phyloP scores from a whole-genome alignment of 1,139 yeast species.

The Candida pseudocylindracea region DNA sequence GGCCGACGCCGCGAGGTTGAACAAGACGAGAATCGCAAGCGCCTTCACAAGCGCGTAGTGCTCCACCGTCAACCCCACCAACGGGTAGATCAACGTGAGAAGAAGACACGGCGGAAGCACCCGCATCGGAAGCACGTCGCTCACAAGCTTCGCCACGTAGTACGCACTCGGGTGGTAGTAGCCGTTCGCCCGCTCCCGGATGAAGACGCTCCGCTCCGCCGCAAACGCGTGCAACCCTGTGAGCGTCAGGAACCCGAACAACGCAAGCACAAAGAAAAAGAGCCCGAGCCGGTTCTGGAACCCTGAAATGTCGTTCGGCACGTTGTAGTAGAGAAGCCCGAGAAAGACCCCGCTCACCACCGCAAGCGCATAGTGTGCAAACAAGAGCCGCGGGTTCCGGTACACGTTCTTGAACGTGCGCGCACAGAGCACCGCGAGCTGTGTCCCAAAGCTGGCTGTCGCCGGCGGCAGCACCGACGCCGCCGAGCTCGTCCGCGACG shows the following conservation, averaged over 20 bases:
- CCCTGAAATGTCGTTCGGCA: conserved; percentile 78
- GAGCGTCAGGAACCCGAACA: conserved; percentile 83
- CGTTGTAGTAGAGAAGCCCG: conserved; percentile 66
- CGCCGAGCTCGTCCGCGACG: too few relatives aligned
- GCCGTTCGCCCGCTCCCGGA: conserved; percentile 85
- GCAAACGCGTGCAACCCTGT: conserved; percentile 84
- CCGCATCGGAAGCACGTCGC: conserved; percentile 79
- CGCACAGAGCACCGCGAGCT: conserved; percentile 48
- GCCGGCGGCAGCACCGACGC: too few relatives aligned
- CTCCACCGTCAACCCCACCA: conserved; percentile 70
- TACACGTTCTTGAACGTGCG: conserved; percentile 83
- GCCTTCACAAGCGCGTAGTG: conserved; percentile 61
- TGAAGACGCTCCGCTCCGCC: conserved; percentile 66
- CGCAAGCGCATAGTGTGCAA: conserved; percentile 68
- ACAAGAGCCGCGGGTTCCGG: conserved; percentile 68
- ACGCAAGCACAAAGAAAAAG: conserved; percentile 71
- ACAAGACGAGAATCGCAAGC: conserved; percentile 44
- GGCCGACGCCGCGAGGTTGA: conserved; percentile 70
- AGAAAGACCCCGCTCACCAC: conserved; percentile 61
- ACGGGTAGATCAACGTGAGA: conserved; percentile 73
- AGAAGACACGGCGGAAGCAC: conserved; percentile 75
- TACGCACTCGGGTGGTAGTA: conserved; percentile 78
- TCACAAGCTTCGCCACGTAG: conserved; percentile 61
- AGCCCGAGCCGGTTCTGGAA: conserved; percentile 89
- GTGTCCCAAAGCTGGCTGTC: conserved; percentile 21